phyloP scores from a whole-genome alignment of 1,284 basidiomycete genomes.

The Neolentinus lepideus region DNA sequence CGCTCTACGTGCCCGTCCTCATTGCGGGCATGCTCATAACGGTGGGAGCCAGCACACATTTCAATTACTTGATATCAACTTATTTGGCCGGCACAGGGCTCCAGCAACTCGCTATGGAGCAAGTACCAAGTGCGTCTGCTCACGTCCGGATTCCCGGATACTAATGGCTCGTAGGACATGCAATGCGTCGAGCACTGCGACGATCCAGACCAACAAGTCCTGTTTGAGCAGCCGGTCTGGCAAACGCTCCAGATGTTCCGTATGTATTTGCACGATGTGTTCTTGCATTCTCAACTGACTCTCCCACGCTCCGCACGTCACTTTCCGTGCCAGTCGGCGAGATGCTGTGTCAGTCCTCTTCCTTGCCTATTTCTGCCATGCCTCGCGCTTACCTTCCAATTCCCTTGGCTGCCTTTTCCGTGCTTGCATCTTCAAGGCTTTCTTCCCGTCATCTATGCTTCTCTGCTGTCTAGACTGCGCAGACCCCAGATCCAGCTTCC shows the following conservation, averaged over 20 bases:
- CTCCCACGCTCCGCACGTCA: constrained; percentile 19
- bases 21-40: constrained; percentile 79
- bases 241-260: constrained; percentile 92
- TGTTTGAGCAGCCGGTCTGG: constrained; percentile 90
- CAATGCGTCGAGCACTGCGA: constrained; percentile 91
- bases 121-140: constrained; percentile 62
- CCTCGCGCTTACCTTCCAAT: constrained; percentile 19
- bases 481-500: constrained; percentile 48
- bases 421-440: constrained; percentile 49
- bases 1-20: constrained; percentile 39
- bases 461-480: constrained; percentile 41
- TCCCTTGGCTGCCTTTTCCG: constrained; percentile 17
- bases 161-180: constrained; percentile 58
- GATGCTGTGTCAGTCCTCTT: constrained; percentile 71
- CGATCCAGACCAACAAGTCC: constrained; percentile 44
- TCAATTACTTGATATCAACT: constrained; percentile 11
- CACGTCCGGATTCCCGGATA: constrained; percentile 10
- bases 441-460: constrained; percentile 74
- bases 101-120: constrained; percentile 73
- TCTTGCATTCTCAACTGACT: constrained; percentile 11
- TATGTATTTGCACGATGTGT: constrained; percentile 40
- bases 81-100: constrained; percentile 39
- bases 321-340: constrained; percentile 66
- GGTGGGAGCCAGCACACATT: too few relatives aligned
- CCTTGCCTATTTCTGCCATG: constrained; percentile 12